Conservation (phyloP, 352 stramenopile species). For the Phytophthora tentaculata region DNA sequence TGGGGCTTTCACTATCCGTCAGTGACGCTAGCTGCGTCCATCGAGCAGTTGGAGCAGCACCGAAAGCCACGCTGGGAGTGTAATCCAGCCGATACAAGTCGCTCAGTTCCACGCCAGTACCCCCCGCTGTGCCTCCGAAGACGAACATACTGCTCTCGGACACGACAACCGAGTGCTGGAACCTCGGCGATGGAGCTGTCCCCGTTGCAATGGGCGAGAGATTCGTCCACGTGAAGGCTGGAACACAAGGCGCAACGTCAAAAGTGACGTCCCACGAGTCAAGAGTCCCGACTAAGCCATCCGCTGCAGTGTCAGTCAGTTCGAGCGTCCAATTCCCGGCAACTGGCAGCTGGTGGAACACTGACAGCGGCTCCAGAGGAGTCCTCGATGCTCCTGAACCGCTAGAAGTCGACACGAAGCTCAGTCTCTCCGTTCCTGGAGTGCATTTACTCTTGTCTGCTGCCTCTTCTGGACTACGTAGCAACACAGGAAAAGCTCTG, state of each 20-base stretch:
- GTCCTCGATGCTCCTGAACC: slow-evolving; percentile 2
- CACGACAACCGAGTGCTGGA: slow-evolving; percentile 66
- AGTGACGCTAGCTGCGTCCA: slow-evolving; percentile 56
- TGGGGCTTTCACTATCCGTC: slow-evolving; percentile 30
- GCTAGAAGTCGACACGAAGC: slow-evolving; percentile 39
- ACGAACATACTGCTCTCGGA: slow-evolving; percentile 73
- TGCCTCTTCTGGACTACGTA: slow-evolving; percentile 52
- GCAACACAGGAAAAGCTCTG: slow-evolving; percentile 55
- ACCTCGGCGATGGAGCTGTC: slow-evolving; percentile 50
- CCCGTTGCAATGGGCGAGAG: slow-evolving; percentile 42
- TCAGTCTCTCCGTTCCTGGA: slow-evolving; percentile 39
- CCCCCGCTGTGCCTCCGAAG: slow-evolving; percentile 52
- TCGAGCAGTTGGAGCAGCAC: slow-evolving; percentile 21
- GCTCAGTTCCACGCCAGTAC: slow-evolving; percentile 37
- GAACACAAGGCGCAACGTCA: slow-evolving; percentile 55
- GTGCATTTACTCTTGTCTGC: slow-evolving; percentile 32
- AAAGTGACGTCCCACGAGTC: slow-evolving; percentile 64
- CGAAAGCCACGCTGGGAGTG: slow-evolving; percentile 16
- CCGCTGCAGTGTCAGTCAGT: slow-evolving; percentile 47
- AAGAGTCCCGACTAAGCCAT: slow-evolving; percentile 50
- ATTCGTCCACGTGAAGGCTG: slow-evolving; percentile 62
- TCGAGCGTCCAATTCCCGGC: slow-evolving; percentile 68
- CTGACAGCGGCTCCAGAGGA: slow-evolving; percentile 52
- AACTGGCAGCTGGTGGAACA: slow-evolving; percentile 64
- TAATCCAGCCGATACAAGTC: slow-evolving; percentile 80